Conservation (phyloP, 2,329 filamentous ascomycete genomes). For the Ceratocystis harringtonii region DNA sequence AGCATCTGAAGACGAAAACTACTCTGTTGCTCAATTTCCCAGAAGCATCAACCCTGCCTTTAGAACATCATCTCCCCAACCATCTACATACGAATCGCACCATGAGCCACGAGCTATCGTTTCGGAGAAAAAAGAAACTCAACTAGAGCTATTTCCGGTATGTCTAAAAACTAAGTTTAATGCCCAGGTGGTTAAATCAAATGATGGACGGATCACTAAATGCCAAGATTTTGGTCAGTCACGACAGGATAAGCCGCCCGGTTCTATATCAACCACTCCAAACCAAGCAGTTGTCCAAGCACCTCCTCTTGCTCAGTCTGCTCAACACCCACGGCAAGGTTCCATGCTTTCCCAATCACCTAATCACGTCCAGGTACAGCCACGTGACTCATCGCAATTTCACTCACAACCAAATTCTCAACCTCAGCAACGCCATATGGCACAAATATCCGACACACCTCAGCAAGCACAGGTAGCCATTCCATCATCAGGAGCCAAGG, state of each 20-base stretch:
- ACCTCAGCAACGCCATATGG: slow-evolving; percentile 1
- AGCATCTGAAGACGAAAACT: slow-evolving; percentile 70
- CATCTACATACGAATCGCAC: slow-evolving; percentile 82
- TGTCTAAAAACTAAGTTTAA: background rate
- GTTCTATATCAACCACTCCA: background rate
- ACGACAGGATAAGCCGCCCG: slow-evolving; percentile 6
- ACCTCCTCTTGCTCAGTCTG: background rate
- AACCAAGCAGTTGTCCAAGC: background rate
- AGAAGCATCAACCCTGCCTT: slow-evolving; percentile 91
- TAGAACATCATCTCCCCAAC: slow-evolving; percentile 88
- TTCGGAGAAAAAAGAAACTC: slow-evolving; percentile 33
- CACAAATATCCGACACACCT: background rate
- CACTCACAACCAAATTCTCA: slow-evolving; percentile 5
- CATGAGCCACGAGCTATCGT: slow-evolving; percentile 63
- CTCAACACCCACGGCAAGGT: slow-evolving; percentile 7
- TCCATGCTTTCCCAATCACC: background rate
- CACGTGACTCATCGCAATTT: background rate
- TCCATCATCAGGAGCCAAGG: slow-evolving; percentile 9
- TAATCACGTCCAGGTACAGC: slow-evolving; percentile 1
- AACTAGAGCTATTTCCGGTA: slow-evolving; percentile 1
- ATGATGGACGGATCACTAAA: background rate
- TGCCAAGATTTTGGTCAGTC: background rate
- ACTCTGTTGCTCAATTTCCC: slow-evolving; percentile 91
- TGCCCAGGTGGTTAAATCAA: background rate
- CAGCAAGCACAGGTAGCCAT: slow-evolving; percentile 18